Evolutionary conservation across 108 stramenopile species (phyloP), one percentile per base, ranked within the genome.

Genomic region (Fragilaria crotonensis): DNA sequence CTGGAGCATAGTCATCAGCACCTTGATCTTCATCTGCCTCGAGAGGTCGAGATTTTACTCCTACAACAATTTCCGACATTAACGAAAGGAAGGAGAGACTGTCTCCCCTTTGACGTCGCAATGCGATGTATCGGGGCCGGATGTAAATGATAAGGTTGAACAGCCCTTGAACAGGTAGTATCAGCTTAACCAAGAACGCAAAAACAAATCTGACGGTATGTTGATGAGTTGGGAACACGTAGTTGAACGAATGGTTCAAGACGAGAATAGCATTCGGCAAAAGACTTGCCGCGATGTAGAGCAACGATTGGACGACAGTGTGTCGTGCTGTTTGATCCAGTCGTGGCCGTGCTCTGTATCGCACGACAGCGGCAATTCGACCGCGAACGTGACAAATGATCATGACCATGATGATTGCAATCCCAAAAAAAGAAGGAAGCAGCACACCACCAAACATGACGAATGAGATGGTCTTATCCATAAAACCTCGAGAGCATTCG

Each of bases 151-250:
- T 48, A 20, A 61, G 69, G 44, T 76, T 80, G 46, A 72, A 62
- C 30, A 76, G 27, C 9, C 79, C 79, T 66, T 76, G 69, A 20
- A 70, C 33, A 1, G 79, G 79, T 30, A 81, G 60, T 47, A 85
- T 74, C 9, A 67, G 54, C 9, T 68, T 63, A 46, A 67, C 53
- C 9, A 80, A 36, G 2, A 81, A 65, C 27, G 68, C 54, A 20
- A 85, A 52, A 22, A 44, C 18, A 46, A 55, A 67, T 1, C 58
- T 36, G 14, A 45, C 46, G 1, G 48, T 56, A 11, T 14, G 36
- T 11, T 41, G 11, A 41, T 41, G 14, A 41, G 7, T 41, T 41
- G n/a, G n/a, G n/a, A n/a, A n/a, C n/a, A n/a, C n/a, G n/a, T n/a
- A n/a, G n/a, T 41, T 41, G 36, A 41, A 11, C 11, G 11, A 11